Conservation (phyloP, 2,329 filamentous ascomycete genomes). For the Cytospora paraplurivora region DNA sequence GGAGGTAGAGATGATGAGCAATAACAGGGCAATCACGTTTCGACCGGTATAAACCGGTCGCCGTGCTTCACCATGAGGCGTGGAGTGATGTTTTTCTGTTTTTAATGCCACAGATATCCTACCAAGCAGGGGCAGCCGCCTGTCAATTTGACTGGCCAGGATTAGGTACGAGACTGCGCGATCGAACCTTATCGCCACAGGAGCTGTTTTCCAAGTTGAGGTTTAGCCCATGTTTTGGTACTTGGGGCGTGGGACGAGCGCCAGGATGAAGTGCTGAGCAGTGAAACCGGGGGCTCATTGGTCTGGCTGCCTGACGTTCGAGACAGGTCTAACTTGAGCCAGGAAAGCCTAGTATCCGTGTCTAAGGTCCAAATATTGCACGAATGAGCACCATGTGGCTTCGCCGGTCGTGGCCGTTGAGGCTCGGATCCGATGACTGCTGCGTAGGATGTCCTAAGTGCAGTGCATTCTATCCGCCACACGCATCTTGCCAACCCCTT, state of each 20-base stretch:
- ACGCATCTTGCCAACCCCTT: neutral
- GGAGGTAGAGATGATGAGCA: slow-evolving; percentile 5
- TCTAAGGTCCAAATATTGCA: slow-evolving; percentile 14
- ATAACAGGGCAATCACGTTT: neutral
- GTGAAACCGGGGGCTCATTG: slow-evolving; percentile 17
- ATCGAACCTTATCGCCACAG: slow-evolving; percentile 2
- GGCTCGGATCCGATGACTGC: neutral
- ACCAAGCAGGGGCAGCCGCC: slow-evolving; percentile 9
- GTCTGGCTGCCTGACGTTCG: slow-evolving; percentile 23
- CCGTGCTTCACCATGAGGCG: slow-evolving; percentile 8
- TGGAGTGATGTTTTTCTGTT: slow-evolving; percentile 19
- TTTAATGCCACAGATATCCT: slow-evolving; percentile 10
- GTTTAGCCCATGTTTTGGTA: slow-evolving; percentile 1
- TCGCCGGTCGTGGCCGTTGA: neutral
- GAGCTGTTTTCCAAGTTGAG: slow-evolving; percentile 16
- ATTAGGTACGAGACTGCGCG: slow-evolving; percentile 7
- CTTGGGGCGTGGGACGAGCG: neutral
- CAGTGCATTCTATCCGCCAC: neutral
- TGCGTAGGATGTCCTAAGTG: neutral
- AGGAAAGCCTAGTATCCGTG: slow-evolving; percentile 17
- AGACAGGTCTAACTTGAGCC: slow-evolving; percentile 25
- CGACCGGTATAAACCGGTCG: slow-evolving; percentile 10
- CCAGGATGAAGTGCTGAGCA: neutral
- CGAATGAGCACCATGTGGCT: slow-evolving; percentile 12
- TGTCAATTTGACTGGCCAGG: neutral